Evolutionary conservation across 495 filamentous ascomycete genomes (phyloP).

Genomic region (Aspergillus sparsus): DNA sequence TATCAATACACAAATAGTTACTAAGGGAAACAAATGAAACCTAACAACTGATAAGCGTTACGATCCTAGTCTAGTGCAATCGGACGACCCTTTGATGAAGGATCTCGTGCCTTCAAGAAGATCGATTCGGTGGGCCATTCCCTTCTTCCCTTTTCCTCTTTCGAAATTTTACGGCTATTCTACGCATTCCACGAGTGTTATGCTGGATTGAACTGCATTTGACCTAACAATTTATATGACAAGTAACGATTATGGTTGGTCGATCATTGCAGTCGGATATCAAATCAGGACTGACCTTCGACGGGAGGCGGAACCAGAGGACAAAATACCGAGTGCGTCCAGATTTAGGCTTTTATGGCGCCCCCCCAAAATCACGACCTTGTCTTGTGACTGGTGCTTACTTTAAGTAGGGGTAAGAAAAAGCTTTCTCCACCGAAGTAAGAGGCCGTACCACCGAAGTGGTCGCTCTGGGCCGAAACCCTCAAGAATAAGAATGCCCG

Average conservation of each 20-base stretch:
- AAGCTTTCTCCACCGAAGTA: neutral
- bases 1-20: neutral
- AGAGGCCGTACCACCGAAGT: constrained; percentile 10
- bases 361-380: neutral
- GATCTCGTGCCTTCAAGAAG: constrained; percentile 18
- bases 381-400: neutral
- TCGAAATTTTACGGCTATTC: constrained; percentile 13
- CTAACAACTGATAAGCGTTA: neutral
- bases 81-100: neutral
- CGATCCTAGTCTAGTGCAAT: neutral
- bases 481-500: constrained; percentile 25
- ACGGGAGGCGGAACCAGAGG: constrained; percentile 1
- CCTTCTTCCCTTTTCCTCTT: constrained; percentile 5
- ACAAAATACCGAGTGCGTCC: constrained; percentile 10
- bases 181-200: constrained; percentile 4
- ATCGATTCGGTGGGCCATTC: constrained; percentile 1
- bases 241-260: neutral
- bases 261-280: constrained; percentile 12
- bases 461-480: constrained; percentile 22
- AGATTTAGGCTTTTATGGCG: neutral
- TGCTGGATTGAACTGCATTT: constrained; percentile 3
- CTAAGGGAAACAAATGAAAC: constrained; percentile 2
- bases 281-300: constrained; percentile 12
- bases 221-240: neutral
- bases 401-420: neutral